Base-by-base conservation (phyloP, 108 stramenopile species). In the Phaeodactylum tricornutum region DNA sequence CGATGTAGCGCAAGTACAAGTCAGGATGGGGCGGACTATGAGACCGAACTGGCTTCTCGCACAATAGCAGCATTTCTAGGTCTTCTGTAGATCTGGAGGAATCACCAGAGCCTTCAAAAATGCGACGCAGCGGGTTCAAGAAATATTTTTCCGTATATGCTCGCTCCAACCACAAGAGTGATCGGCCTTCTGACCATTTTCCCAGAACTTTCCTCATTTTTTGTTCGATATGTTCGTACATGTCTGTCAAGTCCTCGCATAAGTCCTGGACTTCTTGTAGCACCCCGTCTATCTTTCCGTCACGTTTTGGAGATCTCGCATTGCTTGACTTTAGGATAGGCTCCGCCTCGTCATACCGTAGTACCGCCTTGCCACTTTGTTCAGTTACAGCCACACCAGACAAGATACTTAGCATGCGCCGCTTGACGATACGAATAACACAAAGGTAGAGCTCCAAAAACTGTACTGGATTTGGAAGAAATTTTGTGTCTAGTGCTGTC, bases 21-120 rank as follows among this genome's bases (percentile, higher is more conserved):
- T 81, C 70, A 16, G 88, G 88, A 64, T 84, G 76, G 17, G 77
- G 37, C 16, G 87, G 87, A 58, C 81, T 72, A 30, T 82, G 74
- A 14, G 64, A 40, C 41, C 77, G n/a, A 15, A 14, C 49, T 3
- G 19, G 19, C n/a, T 50, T 34, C 7, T 50, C 19, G 9, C 6
- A 41, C 16, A 41, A n/a, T 20, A 15, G 39, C 39, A 41, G 21
- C 6, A 41, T 41, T 5, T 6, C 33, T 44, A 32, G 16, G 39
- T 57, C 44, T n/a, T n/a, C n/a, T n/a, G n/a, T n/a, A n/a, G n/a
- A n/a, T n/a, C n/a, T n/a, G n/a, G n/a, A n/a, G n/a, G n/a, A n/a
- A n/a, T n/a, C n/a, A n/a, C n/a, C n/a, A n/a, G n/a, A n/a, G n/a
- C n/a, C n/a, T n/a, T n/a, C n/a, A n/a, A n/a, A n/a, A n/a, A n/a